Base-by-base conservation (phyloP, 1,139 yeast species). In the Hansenula sp. region DNA sequence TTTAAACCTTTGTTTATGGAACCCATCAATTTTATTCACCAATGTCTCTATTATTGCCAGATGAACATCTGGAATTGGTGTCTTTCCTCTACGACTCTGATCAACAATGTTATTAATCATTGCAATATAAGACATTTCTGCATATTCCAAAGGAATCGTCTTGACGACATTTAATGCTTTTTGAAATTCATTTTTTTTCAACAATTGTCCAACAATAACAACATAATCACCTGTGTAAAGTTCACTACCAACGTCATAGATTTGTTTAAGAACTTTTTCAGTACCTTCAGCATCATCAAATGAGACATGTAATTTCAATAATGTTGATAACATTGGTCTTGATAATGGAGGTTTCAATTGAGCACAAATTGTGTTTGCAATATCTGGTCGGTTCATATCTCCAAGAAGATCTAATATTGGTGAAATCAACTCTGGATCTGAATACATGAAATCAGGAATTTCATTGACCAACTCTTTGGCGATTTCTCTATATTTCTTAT, bases 261-360 rank as follows among this genome's bases (percentile, higher is more conserved):
- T 65, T 43, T 64, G 63, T 31, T 48, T 48, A 11, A 66, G 41
- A 5, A 72, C 62, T 38, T 61, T 63, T 37, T 69, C 66, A 1
- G 68, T 71, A 32, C 73, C 69, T 6, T 54, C 54, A 18, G 64
- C 59, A 33, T 73, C 73, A 6, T 65, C 62, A 32, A 68, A 59
- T 12, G 55, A 49, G 31, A 73, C 48, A 42, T 71, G 69, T 41
- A 71, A 55, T 22, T 62, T 48, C 16, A 75, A 49, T 29, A 75
- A 48, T 1, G 71, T 60, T 2, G 67, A 58, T 11, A 73, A 45
- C 5, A 58, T 33, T 27, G 47, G 47, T 32, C 57, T 64, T 55
- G 53, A 53, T 35, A 47, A 48, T 3, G 48, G 53, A 20, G 40
- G 37, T 32, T 52, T 46, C 18, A 58, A 48, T 18, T 63, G 56